Evolutionary conservation across 805 yeast genomes (phyloP), one percentile per base, ranked within the genome.

Genomic region (Sugiyamaella chiloensis): DNA sequence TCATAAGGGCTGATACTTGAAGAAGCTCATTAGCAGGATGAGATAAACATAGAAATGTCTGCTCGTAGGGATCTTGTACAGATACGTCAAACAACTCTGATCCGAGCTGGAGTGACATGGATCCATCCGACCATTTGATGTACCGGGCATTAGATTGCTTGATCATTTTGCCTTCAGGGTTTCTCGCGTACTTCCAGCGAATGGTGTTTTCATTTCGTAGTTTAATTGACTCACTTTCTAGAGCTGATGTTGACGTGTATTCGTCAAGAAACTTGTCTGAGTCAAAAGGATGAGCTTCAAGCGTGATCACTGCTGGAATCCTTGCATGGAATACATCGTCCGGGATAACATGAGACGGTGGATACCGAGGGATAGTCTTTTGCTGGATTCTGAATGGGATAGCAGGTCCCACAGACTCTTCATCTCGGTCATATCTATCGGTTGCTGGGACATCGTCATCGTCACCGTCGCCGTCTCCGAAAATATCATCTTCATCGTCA

Each of bases 61-160:
- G 95, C 44, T 77, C 79, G 32, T 81, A 70, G 6, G 83, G 80
- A 48, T 80, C 79, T 35, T 56, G 59, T 8, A 76, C 67, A 46
- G 80, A 72, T 50, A 87, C 80, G 61, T 91, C 97, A 59, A 90
- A 91, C 53, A 83, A 74, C 66, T 93, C 99, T 40, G 76, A 74
- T 26, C 99, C 99, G 31, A 93, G 69, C 60, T 87, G 90, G 56
- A 93, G 70, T 1, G 97, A 89, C 53, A 81, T 68, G 3, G 87
- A 74, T 1, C 99, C 99, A 66, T 93, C 98, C 47, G 85, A 84
- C 99, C 99, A 93, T 64, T 87, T 85, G 29, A 93, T 77, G 48
- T 91, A 80, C 61, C 90, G 87, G 4, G 96, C 83, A 62, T 93
- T 93, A 7, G 95, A 84, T 63, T 89, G 95, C 58, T 86, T 86